A percentile compares a stretch with the other conserved stretches of the same genome.
phyloP scores from a whole-genome alignment of 139 green algal genomes.

The Closterium sp. region DNA sequence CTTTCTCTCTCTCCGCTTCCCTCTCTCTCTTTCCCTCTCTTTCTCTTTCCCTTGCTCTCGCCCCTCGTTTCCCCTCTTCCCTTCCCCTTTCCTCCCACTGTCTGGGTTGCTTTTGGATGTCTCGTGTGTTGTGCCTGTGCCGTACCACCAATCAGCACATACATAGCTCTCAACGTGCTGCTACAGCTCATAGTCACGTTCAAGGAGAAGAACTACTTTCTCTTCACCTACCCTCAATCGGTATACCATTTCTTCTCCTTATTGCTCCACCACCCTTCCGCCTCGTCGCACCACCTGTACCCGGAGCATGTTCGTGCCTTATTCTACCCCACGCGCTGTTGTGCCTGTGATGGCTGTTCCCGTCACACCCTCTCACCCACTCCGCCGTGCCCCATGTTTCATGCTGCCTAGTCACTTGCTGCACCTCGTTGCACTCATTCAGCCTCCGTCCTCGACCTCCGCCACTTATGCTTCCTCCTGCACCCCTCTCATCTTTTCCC shows the following conservation, averaged over 20 bases:
- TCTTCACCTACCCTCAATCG: slow-evolving; percentile 36
- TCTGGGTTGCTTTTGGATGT: background rate
- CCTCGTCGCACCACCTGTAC: too few relatives aligned
- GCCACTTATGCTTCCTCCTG: background rate
- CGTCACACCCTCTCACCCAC: too few relatives aligned
- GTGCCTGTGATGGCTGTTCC: too few relatives aligned
- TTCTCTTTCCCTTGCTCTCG: background rate
- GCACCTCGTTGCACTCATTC: background rate
- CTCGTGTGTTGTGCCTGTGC: background rate
- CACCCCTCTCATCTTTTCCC: background rate
- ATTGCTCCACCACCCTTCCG: background rate
- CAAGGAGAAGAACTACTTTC: slow-evolving; percentile 53
- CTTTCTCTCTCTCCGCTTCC: background rate
- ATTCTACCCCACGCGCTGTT: too few relatives aligned
- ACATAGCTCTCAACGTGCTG: slow-evolving; percentile 43
- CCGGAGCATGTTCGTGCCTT: too few relatives aligned
- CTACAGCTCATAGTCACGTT: slow-evolving; percentile 40
- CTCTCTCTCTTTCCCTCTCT: too few relatives aligned
- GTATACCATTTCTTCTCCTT: background rate
- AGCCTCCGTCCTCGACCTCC: background rate
- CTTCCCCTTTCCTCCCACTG: background rate
- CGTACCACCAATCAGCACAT: slow-evolving; percentile 1
- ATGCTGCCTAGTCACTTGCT: too few relatives aligned
- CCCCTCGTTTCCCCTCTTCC: background rate
- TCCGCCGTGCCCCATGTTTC: too few relatives aligned